phyloP scores from a whole-genome alignment of 1,284 basidiomycete species.

The Austroboletus novae-zelandiae region DNA sequence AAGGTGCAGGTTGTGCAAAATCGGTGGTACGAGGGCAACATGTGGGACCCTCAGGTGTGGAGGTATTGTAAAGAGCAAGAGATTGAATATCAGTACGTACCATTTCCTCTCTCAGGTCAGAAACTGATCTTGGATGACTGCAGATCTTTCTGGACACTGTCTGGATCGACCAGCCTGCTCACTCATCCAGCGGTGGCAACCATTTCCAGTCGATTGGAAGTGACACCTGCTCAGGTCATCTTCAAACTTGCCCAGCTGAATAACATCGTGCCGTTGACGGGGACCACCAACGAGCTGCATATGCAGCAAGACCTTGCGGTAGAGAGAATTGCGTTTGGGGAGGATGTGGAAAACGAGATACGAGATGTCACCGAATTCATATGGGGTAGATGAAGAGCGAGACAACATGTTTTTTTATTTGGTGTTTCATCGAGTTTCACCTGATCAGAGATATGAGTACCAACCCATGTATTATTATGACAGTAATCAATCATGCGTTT shows the following conservation, averaged over 20 bases:
- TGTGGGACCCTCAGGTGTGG: slow-evolving; percentile 66
- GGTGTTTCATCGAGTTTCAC: neutral
- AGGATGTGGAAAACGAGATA: slow-evolving; percentile 42
- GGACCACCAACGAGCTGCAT: slow-evolving; percentile 59
- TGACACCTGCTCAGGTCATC: slow-evolving; percentile 63
- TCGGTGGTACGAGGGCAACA: slow-evolving; percentile 78
- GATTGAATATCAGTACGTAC: slow-evolving; percentile 70
- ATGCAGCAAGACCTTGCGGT: slow-evolving; percentile 63
- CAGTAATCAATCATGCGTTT: neutral
- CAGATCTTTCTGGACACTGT: slow-evolving; percentile 85
- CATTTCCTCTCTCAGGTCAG: slow-evolving; percentile 1
- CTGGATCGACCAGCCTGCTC: slow-evolving; percentile 68
- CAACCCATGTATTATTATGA: slow-evolving; percentile 2
- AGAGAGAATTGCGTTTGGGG: slow-evolving; percentile 40
- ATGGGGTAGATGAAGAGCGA: slow-evolving; percentile 22
- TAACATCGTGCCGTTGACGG: slow-evolving; percentile 61
- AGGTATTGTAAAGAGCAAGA: slow-evolving; percentile 53
- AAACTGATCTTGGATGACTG: slow-evolving; percentile 1
- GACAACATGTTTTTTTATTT: neutral
- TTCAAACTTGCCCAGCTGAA: slow-evolving; percentile 65
- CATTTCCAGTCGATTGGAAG: slow-evolving; percentile 45
- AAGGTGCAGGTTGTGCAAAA: slow-evolving; percentile 76
- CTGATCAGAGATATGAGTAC: slow-evolving; percentile 2
- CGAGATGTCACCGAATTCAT: slow-evolving; percentile 36
- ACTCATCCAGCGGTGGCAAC: slow-evolving; percentile 43